Base-by-base conservation (phyloP, 2,329 filamentous ascomycete species). In the Grosmannia clavigera region DNA sequence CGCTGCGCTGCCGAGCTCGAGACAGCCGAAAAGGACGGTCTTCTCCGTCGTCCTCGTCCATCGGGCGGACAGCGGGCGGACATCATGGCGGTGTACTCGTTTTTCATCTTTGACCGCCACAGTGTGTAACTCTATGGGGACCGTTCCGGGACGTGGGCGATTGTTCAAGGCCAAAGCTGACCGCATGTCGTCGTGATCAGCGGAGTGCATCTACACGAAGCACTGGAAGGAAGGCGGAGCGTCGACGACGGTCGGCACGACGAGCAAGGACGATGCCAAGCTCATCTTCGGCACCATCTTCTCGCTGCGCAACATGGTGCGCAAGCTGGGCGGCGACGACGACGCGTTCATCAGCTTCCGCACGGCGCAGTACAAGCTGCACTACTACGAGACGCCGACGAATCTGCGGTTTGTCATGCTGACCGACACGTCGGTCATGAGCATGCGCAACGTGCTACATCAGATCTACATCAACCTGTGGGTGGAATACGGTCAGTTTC, bases 401-500 rank as follows among this genome's bases (percentile, higher is more conserved):
- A 95, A 90, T 72, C 85, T 95, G 73, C 95, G 96, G 70, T 95
- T 97, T 70, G 91, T 96, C 70, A 90, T 99, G 86, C 80, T 97
- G 70, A 97, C 94, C 29, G 94, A 97, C 74, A 89, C 88, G 46
- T 87, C 84, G 66, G 88, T 90, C 61, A 82, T 88, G 66, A 96
- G 91, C 73, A 92, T 99, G 84, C 84, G 92, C 53, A 90, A 95
- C 67, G 92, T 95, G 27, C 75, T 99, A 68, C 92, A 99, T 71
- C 94, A 99, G 79, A 96, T 99, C 64, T 99, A 96, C 73, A 95
- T 96, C 61, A 97, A 95, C 71, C 82, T 97, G 29, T 99, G 94
- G 76, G 92, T 99, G 22, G 94, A 99, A 76, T 99, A 94, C 68
- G 87, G 88, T 90, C 73, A 61, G 79, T 75, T 61, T 46, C 7